phyloP scores from a whole-genome alignment of 345 rosid genomes.

The Bretschneidera sinensis region DNA sequence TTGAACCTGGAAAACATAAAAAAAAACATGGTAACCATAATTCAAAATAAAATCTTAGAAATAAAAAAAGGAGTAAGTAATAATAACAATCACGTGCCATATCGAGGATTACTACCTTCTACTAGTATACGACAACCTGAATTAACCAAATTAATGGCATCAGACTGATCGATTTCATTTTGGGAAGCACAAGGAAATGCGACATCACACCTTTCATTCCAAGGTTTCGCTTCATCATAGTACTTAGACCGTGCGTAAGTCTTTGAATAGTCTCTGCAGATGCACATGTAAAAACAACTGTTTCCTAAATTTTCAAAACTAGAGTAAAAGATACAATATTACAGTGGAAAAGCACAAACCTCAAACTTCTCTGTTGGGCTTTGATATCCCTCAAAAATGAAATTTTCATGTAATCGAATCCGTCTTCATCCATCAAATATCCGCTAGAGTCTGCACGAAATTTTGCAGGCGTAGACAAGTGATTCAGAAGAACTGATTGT shows the following conservation, averaged over 20 bases:
- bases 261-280: constrained; percentile 92
- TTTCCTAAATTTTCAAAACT: constrained; percentile 4
- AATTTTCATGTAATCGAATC: constrained; percentile 94
- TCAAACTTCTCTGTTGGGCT: constrained; percentile 93
- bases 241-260: constrained; percentile 96
- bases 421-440: constrained; percentile 95
- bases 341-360: constrained; percentile 34
- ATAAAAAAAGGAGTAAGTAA: not conserved
- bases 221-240: constrained; percentile 94
- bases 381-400: constrained; percentile 92
- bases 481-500: constrained; percentile 6
- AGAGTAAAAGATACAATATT: not conserved
- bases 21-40: constrained; percentile 1
- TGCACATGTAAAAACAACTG: constrained; percentile 13
- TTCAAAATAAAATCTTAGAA: too few relatives aligned
- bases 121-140: constrained; percentile 86
- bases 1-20: constrained; percentile 58
- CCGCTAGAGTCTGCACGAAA: constrained; percentile 79
- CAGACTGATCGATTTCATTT: constrained; percentile 92
- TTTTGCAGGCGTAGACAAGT: constrained; percentile 19
- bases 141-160: constrained; percentile 84
- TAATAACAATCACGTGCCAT: constrained; percentile 8
- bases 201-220: constrained; percentile 93
- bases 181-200: constrained; percentile 96
- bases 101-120: constrained; percentile 59